Percentiles rank a stretch among this genome's conserved stretches.
Conservation (phyloP, 768 basidiomycete species). For the Hygrocybe punicea region DNA sequence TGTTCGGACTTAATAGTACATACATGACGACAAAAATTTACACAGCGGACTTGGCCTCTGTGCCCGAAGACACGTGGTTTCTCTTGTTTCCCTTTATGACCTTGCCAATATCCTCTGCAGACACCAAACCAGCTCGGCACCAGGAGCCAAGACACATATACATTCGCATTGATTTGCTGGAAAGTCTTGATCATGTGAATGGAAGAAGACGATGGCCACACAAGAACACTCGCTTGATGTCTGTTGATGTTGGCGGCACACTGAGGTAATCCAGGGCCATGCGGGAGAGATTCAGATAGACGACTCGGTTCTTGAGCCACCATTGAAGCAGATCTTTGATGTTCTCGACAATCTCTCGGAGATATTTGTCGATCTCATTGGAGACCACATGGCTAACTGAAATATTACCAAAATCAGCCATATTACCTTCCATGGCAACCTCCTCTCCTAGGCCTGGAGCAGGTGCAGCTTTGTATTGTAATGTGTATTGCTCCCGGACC, state of each 20-base stretch:
- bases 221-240: background rate
- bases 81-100: background rate
- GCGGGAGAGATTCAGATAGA: slow-evolving; percentile 27
- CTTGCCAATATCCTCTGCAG: background rate
- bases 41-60: background rate
- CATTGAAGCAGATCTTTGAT: slow-evolving; percentile 24
- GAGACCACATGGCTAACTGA: slow-evolving; percentile 4
- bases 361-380: slow-evolving; percentile 30
- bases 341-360: slow-evolving; percentile 21
- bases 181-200: background rate
- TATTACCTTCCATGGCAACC: no score
- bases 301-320: slow-evolving; percentile 24
- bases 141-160: background rate
- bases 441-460: no score
- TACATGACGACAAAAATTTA: no score
- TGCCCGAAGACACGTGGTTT: background rate
- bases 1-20: no score
- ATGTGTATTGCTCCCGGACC: no score
- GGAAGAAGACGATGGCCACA: background rate
- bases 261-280: no score
- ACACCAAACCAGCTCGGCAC: background rate
- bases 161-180: background rate
- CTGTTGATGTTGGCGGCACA: background rate
- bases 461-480: no score
- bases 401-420: background rate